Evolutionary conservation across 2,329 filamentous ascomycete species (phyloP), one percentile per base, ranked within the genome.

Genomic region (Mycogone perniciosa): DNA sequence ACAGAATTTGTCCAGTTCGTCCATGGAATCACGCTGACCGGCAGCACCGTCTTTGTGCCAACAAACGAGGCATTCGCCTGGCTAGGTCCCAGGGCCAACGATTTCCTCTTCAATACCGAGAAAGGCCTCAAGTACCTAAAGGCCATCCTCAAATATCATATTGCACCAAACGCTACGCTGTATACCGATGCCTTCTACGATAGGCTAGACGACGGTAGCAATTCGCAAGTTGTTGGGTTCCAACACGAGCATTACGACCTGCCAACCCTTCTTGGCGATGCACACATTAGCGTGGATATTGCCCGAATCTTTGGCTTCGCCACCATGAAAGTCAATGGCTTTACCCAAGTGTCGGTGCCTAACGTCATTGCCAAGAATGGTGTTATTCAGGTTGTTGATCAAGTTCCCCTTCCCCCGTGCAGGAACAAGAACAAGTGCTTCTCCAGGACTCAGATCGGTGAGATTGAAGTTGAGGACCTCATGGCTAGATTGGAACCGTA

Each of bases 101-200:
- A 84, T 26, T 96, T 95, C 76, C 75, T 96, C 4, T 96, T 96
- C 76, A 79, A 78, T 67, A 88, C 85, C 52, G 74, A 80, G 30
- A 79, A 76, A 47, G 91, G 91, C 2, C 73, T 78, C 56, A 84
- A 84, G 66, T 95, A 89, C 64, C 78, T 96, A 13, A 82, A 80
- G 57, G 88, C 88, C 0, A 72, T 96, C 42, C 74, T 95, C 11
- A 75, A 88, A 71, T 95, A 95, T 64, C 87, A 92, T 61, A 76
- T 91, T 44, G 85, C 86, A 1, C 77, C 82, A 39, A 81, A 88
- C 61, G 77, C 83, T 53, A 91, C 87, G 0, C 71, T 95, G 0
- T 96, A 96, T 74, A 88, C 85, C 5, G 91, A 96, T 63, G 86
- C 84, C 5, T 88, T 85, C 63, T 93, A 90, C 71, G 64, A 67